Conservation (phyloP, 352 stramenopile genomes). For the Thalassiosira hispida region DNA sequence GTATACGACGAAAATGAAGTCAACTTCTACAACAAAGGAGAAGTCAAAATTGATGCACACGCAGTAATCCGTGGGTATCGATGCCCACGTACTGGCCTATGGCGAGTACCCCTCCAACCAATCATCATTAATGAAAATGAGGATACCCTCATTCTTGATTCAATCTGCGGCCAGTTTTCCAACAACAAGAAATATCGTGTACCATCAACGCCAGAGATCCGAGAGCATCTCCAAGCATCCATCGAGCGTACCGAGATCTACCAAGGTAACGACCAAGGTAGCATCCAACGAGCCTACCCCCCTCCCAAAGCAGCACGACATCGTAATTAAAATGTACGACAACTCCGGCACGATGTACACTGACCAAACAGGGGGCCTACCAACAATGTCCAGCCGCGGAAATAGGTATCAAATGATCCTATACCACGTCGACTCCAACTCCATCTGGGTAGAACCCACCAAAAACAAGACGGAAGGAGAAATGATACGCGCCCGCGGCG, state of each 20-base stretch:
- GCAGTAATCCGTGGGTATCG: not conserved
- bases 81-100: constrained; percentile 6
- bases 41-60: not conserved
- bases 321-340: not conserved
- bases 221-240: not conserved
- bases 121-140: not conserved
- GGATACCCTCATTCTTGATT: not conserved
- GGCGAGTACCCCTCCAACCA: constrained; percentile 4
- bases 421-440: constrained; percentile 57
- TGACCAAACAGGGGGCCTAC: constrained; percentile 54
- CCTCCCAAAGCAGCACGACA: too few species aligned
- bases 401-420: constrained; percentile 50
- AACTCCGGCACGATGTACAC: constrained; percentile 15
- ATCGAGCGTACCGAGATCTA: too few species aligned
- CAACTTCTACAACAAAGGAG: constrained; percentile 1
- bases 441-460: constrained; percentile 46
- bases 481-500: constrained; percentile 33
- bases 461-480: constrained; percentile 12
- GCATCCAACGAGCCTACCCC: too few species aligned
- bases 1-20: constrained; percentile 5
- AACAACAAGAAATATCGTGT: not conserved
- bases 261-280: too few species aligned
- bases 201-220: not conserved
- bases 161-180: too few species aligned
- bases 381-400: constrained; percentile 21